Base-by-base conservation (phyloP, 2,329 filamentous ascomycete species). In the Ophiosphaerella korrae region DNA sequence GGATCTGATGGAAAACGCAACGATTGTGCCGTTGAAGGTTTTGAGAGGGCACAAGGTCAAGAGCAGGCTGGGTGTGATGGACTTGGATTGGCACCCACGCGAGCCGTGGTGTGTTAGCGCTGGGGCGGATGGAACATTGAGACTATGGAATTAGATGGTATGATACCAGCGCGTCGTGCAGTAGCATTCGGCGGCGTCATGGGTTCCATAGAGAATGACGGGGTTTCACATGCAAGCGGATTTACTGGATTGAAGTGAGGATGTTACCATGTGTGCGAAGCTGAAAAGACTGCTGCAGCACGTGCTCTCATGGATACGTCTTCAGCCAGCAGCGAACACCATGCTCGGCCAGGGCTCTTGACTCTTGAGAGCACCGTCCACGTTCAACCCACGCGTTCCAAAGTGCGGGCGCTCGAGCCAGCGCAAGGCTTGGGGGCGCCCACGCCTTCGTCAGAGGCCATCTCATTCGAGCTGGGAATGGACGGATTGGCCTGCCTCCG, bases 21-120 rank as follows among this genome's bases (percentile, higher is more conserved):
- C 88, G 12, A 96, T 99, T 67, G 94, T 97, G 44, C 94, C 94
- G 7, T 82, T 99, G 57, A 99, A 97, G 82, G 91, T 96, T 67
- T 82, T 99, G 42, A 88, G 85, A 68, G 94, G 94, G 1, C 94
- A 99, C 77, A 89, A 88, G 75, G 86, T 97, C 2, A 88, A 89
- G 68, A 88, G 85, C 68, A 88, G 92, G 61, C 77, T 99, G 50
- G 94, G 94, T 60, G 92, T 97, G 13, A 82, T 97, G 80, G 93
- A 96, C 72, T 78, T 99, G 24, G 90, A 96, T 68, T 99, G 95
- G 95, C 94, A 99, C 78, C 91, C 92, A 5, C 85, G 84, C 57
- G 90, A 97, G 75, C 91, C 93, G 2, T 97, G 94, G 94, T 88
- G 89, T 75, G 87, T 96, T 45, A 95, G 89, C 79, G 93, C 92